Base-by-base conservation (phyloP, 805 yeast genomes). In the Barnettozyma botsteinii region DNA sequence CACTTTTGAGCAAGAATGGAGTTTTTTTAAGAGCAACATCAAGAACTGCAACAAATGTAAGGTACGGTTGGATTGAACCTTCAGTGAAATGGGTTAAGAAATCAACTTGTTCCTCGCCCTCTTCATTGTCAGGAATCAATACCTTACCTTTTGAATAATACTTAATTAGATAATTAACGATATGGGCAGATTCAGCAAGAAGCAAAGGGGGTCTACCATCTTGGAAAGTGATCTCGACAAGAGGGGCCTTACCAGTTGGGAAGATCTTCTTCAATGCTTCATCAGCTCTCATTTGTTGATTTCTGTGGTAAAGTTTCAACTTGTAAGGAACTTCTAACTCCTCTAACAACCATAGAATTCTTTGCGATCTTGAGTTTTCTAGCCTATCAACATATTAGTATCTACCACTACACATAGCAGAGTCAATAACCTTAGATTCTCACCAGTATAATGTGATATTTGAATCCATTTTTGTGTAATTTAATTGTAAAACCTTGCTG, bases 321-420 rank as follows among this genome's bases (percentile, higher is more conserved):
- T 72, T 74, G 51, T 78, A 82, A 20, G 73, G 73, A 7, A 81
- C 52, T 11, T 65, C 66, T 12, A 83, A 61, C 37, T 78, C 73
- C 44, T 80, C 85, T n/a, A 83, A 61, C 34, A 78, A 60, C 84
- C 86, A 82, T 23, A 75, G 52, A 9, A 80, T 66, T 40, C 88
- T 66, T 38, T 71, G 76, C 1, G 85, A 61, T 52, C 89, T 66
- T 4, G 86, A 79, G 14, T 69, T 22, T 28, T 50, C 47, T 7
- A 51, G 41, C 56, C 53, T 48, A 25, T 14, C 17, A 20, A 10
- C 7, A n/a, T 12, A 9, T 14, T 23, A 5, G 27, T 8, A 10
- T 3, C 9, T 5, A 8, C 13, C n/a, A 11, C 13, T 6, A 5
- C 13, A 6, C 11, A 9, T 20, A 5, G 5, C 13, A 18, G 5